Base-by-base conservation (phyloP, 2,329 filamentous ascomycete species). In the Fusarium palustre region DNA sequence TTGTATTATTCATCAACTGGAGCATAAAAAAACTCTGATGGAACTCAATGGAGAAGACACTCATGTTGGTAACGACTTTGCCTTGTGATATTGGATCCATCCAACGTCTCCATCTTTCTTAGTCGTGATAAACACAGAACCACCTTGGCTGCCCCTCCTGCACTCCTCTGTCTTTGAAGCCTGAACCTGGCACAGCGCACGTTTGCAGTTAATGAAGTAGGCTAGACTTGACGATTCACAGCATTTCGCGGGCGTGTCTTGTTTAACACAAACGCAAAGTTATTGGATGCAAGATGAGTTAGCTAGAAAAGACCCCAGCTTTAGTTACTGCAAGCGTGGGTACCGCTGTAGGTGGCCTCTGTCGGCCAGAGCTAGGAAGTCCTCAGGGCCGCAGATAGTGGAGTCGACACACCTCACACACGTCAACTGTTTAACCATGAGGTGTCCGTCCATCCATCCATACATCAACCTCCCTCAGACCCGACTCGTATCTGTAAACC, bases 351-450 rank as follows among this genome's bases (percentile, higher is more conserved):
- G 48, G 45, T 49, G 55, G 46, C 55, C 43, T 64, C 20, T 20
- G 20, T 41, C 50, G 22, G 57, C 47, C 48, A 59, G 59, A 68
- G 56, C 58, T 52, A 42, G 22, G 22, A 42, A 16, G 39, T 42
- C 56, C 57, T 41, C 59, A 59, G 42, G 45, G 59, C 61, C 52
- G 61, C 61, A 64, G 28, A 58, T 50, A 64, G 61, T 64, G 59
- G 61, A 66, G 66, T 68, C 55, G 61, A 62, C 67, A 39, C 64
- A 69, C 59, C 61, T 50, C 61, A 50, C 59, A 69, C 71, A 72
- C 67, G 64, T 71, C 71, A 73, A 71, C 70, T 62, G 48, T 59
- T 49, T 57, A 70, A 68, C 64, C 50, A 59, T 61, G 49, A 66
- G 46, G 65, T 56, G 64, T 58, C 34, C 36, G n/a, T 22, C 36